Evolutionary conservation across 1,284 basidiomycete species (phyloP).

Genomic region (Papiliotrema laurentii): DNA sequence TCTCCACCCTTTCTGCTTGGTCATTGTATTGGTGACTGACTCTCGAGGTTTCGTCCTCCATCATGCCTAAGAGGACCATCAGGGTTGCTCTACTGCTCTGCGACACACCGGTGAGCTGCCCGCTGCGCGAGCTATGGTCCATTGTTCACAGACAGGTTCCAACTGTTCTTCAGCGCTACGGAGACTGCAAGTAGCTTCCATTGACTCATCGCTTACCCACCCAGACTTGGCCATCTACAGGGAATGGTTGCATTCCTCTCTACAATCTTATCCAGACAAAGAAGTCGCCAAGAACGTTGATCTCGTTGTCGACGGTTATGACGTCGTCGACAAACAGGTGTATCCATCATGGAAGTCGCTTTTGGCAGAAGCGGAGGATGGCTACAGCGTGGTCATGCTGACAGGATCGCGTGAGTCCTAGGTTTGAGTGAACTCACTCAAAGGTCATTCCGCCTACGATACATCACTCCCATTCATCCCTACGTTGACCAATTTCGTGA

Average conservation of each 20-base stretch:
- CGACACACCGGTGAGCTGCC: conserved; percentile 42
- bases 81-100: conserved; percentile 44
- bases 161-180: conserved; percentile 37
- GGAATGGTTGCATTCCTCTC: conserved; percentile 40
- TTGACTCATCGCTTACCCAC: not conserved
- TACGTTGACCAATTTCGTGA: conserved; percentile 33
- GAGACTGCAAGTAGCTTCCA: conserved; percentile 34
- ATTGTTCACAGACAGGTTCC: conserved; percentile 19
- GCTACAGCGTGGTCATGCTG: conserved; percentile 52
- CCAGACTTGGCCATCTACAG: conserved; percentile 47
- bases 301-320: conserved; percentile 51
- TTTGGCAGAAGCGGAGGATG: conserved; percentile 29
- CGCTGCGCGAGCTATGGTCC: not conserved
- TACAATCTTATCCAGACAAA: conserved; percentile 33
- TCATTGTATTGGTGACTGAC: no score
- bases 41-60: no score
- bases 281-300: conserved; percentile 21
- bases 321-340: conserved; percentile 49
- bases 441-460: conserved; percentile 43
- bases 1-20: no score
- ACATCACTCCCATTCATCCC: conserved; percentile 30
- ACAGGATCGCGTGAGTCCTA: conserved; percentile 51
- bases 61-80: conserved; percentile 26
- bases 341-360: conserved; percentile 49
- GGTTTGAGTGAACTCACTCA: not conserved